Percentiles rank a stretch among this genome's conserved stretches.
These are phyloP conservation scores for Mycothermus thermophilus DNA, from an alignment of 495 filamentous ascomycete species.

Conservation along the genomic window DNA sequence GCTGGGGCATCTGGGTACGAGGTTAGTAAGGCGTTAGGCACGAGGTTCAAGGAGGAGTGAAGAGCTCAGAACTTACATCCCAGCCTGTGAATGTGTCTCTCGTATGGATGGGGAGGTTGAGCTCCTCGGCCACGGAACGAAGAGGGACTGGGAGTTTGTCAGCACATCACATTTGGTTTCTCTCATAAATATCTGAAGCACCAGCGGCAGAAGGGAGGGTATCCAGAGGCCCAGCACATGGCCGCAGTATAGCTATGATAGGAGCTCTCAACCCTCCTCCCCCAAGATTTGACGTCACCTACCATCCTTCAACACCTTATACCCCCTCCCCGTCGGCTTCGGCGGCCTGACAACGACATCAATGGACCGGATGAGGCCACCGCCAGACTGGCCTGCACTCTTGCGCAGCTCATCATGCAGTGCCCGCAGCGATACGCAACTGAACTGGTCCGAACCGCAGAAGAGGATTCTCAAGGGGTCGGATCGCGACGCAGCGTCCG, in stretches of 20 bases:
- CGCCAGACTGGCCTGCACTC: too few relatives aligned
- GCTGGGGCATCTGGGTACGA: conserved; percentile 38
- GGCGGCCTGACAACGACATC: conserved; percentile 74
- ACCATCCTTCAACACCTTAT: conserved; percentile 62
- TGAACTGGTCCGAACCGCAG: conserved; percentile 90
- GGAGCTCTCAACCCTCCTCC: too few relatives aligned
- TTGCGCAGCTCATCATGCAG: conserved; percentile 46
- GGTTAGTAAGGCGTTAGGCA: too few relatives aligned
- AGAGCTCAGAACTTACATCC: conserved; percentile 38
- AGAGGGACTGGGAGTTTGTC: conserved; percentile 48
- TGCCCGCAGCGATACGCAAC: conserved; percentile 61
- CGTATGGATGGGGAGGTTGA: conserved; percentile 56
- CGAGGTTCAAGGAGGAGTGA: background rate
- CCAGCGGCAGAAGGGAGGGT: too few relatives aligned
- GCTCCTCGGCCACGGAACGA: conserved; percentile 44
- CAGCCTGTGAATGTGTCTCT: conserved; percentile 71
- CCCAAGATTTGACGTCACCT: background rate
- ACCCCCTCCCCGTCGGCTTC: conserved; percentile 59
- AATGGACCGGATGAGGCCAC: conserved; percentile 56
- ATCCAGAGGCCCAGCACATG: too few relatives aligned
- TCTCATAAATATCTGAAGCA: too few relatives aligned
- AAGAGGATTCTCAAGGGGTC: conserved; percentile 79
- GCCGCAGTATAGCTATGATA: too few relatives aligned
- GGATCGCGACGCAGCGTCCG: conserved; percentile 8
- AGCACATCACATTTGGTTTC: too few relatives aligned